A percentile compares a stretch with the other conserved stretches of the same genome.
Conservation (phyloP, 129 eudicot genomes). For the Lactuca sativa region DNA sequence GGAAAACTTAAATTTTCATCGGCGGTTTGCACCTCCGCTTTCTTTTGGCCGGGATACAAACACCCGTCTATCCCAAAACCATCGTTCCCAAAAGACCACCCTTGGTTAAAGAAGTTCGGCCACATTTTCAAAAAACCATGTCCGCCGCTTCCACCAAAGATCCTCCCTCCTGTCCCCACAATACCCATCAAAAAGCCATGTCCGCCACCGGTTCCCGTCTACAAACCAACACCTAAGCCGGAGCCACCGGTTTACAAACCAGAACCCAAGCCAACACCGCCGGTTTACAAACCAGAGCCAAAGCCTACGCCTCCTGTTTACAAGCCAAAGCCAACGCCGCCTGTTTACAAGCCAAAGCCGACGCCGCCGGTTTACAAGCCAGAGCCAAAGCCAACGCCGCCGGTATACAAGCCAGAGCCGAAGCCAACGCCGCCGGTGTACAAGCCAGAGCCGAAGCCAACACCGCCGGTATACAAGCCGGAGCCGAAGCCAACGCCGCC, state of each 20-base stretch:
- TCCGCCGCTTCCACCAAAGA: neutral
- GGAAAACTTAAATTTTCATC: conserved; percentile 66
- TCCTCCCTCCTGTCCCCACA: conserved; percentile 27
- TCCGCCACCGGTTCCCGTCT: conserved; percentile 29
- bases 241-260: conserved; percentile 21
- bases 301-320: conserved; percentile 8
- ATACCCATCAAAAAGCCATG: conserved; percentile 32
- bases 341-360: conserved; percentile 27
- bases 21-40: conserved; percentile 60
- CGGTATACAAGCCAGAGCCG: conserved; percentile 8
- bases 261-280: conserved; percentile 14
- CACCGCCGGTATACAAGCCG: conserved; percentile 17
- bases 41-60: conserved; percentile 61
- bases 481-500: conserved; percentile 24
- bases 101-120: conserved; percentile 37
- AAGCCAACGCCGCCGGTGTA: conserved; percentile 13
- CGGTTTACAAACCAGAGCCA: conserved; percentile 28
- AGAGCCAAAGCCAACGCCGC: conserved; percentile 12
- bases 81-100: conserved; percentile 37
- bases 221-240: conserved; percentile 21
- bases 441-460: conserved; percentile 27
- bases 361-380: conserved; percentile 32
- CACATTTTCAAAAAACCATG: conserved; percentile 34
- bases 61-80: conserved; percentile 50
- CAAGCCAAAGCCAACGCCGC: conserved; percentile 27